These are phyloP conservation scores for Artomyces pyxidatus DNA, from an alignment of 768 basidiomycete species.

Conservation along the genomic window DNA sequence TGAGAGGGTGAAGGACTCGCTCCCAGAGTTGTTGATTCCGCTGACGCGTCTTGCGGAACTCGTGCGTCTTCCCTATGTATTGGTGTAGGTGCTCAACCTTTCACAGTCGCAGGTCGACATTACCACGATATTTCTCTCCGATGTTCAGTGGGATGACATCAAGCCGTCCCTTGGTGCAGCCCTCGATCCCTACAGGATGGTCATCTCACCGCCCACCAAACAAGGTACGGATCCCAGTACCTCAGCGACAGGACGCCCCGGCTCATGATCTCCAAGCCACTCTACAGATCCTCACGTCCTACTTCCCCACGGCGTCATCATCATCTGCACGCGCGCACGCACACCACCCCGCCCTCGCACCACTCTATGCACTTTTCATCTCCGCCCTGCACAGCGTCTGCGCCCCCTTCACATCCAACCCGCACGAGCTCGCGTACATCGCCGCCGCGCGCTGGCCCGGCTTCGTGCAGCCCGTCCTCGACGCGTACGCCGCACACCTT, in stretches of 20 bases:
- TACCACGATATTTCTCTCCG: slow-evolving; percentile 55
- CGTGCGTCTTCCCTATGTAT: slow-evolving; percentile 30
- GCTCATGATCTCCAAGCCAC: slow-evolving; percentile 20
- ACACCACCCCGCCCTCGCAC: slow-evolving; percentile 48
- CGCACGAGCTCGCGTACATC: slow-evolving; percentile 65
- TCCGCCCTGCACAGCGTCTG: slow-evolving; percentile 52
- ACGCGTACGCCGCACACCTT: slow-evolving; percentile 19
- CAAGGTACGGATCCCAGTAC: slow-evolving; percentile 36
- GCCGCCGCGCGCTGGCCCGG: slow-evolving; percentile 77
- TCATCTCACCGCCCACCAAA: slow-evolving; percentile 45
- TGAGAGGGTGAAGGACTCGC: slow-evolving; percentile 52
- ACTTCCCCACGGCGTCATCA: no score
- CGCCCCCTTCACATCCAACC: slow-evolving; percentile 56
- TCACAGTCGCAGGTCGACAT: slow-evolving; percentile 50
- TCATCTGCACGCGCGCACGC: no score
- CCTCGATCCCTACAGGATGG: slow-evolving; percentile 64
- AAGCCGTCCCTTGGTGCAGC: slow-evolving; percentile 62
- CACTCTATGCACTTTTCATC: slow-evolving; percentile 59
- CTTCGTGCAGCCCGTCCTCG: slow-evolving; percentile 62
- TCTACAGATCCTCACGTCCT: slow-evolving; percentile 30
- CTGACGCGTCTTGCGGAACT: slow-evolving; percentile 64
- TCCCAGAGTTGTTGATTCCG: slow-evolving; percentile 63
- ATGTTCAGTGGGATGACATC: slow-evolving; percentile 62
- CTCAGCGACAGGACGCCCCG: not conserved
- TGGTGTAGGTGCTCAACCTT: not conserved